Conservation (phyloP, 108 stramenopile genomes). For the Cyclotella sp. region DNA sequence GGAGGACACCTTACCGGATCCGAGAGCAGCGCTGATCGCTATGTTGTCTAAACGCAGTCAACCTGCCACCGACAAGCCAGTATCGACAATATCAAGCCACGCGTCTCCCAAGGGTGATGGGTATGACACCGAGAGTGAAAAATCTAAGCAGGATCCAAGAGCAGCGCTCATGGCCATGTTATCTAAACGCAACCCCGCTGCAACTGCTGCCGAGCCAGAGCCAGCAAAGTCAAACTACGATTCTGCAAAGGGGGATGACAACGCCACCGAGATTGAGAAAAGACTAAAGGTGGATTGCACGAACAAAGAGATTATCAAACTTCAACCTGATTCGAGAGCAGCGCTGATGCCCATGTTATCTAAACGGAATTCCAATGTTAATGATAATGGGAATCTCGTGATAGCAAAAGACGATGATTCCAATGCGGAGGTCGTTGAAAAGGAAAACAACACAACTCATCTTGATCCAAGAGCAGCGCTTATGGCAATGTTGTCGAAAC, state of each 20-base stretch:
- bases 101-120: too few species aligned
- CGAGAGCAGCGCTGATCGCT: neutral
- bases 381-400: too few species aligned
- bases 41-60: neutral
- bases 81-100: too few species aligned
- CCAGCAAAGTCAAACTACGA: neutral
- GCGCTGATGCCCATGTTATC: too few species aligned
- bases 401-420: too few species aligned
- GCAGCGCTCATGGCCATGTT: constrained; percentile 20
- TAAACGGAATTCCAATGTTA: too few species aligned
- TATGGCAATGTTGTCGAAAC: neutral
- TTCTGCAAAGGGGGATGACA: neutral
- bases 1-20: neutral
- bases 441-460: too few species aligned
- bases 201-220: neutral
- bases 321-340: too few species aligned
- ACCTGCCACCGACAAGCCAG: constrained; percentile 6
- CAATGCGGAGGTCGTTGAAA: too few species aligned
- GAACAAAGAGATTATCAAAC: too few species aligned
- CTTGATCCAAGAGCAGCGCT: neutral
- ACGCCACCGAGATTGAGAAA: too few species aligned
- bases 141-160: constrained; percentile 19
- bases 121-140: constrained; percentile 4
- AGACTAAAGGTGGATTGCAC: too few species aligned
- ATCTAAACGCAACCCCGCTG: constrained; percentile 9